Evolutionary conservation across 805 yeast genomes (phyloP), one percentile per base, ranked within the genome.

Genomic region (Saccharomycopsis lassenensis): DNA sequence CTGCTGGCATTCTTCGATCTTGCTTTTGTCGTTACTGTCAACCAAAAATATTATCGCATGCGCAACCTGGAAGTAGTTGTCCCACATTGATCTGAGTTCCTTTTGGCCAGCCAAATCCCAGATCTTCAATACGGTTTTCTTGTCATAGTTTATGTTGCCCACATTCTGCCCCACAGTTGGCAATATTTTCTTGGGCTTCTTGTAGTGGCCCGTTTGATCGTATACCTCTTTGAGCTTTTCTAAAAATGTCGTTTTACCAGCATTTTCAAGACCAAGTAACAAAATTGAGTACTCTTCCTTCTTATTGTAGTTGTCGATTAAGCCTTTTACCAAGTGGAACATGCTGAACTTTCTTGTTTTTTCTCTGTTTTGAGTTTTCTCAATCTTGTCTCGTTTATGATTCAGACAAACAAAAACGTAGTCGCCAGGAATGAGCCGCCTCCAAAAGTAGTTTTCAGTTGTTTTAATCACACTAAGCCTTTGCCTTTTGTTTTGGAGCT

Each of bases 31-130:
- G 1, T 93, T 78, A 6, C 95, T 82, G 54, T 89, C 98, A 8
- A 91, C 89, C 14, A 89, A 79, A 55, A 89, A 89, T 29, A 91
- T 77, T 24, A 89, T 83, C 0, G 91, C 97, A 57, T 89, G 96
- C 37, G 95, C 82, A 41, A 75, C 79, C 14, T 67, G 64, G 58
- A 77, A 91, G 62, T 89, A 91, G 43, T 83, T 74, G 4, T 78
- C 67, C 98, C 98, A 89, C 67, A 91, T 66, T 20, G 73, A 62
- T 32, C 97, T 65, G 31, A 89, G 62, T n/a, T 80, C 65, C 52
- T 77, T 78, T 57, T 89, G 98, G 8, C 98, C 98, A 7, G 97
- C 97, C 27, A 89, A 75, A 55, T 89, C 98, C 97, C 97, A 89
- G 50, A 91, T 73, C 52, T 86, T 87, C 38, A 91, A 62, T 35